Evolutionary conservation across 2,329 filamentous ascomycete species (phyloP).

Genomic region (Neofusicoccum ribis): DNA sequence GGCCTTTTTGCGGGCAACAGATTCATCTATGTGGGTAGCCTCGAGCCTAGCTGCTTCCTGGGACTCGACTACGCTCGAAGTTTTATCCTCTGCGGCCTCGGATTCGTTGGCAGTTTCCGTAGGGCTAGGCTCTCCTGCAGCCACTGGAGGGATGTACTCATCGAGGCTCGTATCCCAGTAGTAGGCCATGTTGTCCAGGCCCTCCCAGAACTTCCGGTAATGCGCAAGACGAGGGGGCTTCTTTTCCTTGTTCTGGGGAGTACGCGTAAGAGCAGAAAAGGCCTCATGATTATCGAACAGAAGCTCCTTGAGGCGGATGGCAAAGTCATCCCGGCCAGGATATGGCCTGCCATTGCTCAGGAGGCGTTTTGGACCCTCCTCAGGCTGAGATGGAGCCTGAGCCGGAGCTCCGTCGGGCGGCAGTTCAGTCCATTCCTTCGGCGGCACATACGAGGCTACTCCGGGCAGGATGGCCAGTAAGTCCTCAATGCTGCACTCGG

Average conservation of each 20-base stretch:
- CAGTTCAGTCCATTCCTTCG: constrained; percentile 34
- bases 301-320: constrained; percentile 52
- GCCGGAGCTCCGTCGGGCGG: constrained; percentile 30
- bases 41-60: constrained; percentile 1
- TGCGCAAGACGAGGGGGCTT: constrained; percentile 54
- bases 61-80: neutral
- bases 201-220: constrained; percentile 61
- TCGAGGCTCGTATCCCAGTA: constrained; percentile 65
- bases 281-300: constrained; percentile 57
- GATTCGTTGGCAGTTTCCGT: constrained; percentile 24
- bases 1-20: constrained; percentile 38
- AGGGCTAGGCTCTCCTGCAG: constrained; percentile 19
- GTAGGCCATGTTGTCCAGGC: constrained; percentile 59
- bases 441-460: constrained; percentile 42
- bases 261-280: constrained; percentile 56
- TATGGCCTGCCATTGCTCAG: constrained; percentile 52
- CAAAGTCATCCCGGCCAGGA: constrained; percentile 52
- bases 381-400: constrained; percentile 21
- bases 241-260: constrained; percentile 44
- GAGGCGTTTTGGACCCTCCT: constrained; percentile 29
- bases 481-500: constrained; percentile 40
- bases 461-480: constrained; percentile 37
- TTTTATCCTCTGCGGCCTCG: neutral
- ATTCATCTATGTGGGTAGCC: constrained; percentile 12
- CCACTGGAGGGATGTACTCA: constrained; percentile 48